Evolutionary conservation across 2,329 filamentous ascomycete species (phyloP).

Genomic region (Penicillium expansum): DNA sequence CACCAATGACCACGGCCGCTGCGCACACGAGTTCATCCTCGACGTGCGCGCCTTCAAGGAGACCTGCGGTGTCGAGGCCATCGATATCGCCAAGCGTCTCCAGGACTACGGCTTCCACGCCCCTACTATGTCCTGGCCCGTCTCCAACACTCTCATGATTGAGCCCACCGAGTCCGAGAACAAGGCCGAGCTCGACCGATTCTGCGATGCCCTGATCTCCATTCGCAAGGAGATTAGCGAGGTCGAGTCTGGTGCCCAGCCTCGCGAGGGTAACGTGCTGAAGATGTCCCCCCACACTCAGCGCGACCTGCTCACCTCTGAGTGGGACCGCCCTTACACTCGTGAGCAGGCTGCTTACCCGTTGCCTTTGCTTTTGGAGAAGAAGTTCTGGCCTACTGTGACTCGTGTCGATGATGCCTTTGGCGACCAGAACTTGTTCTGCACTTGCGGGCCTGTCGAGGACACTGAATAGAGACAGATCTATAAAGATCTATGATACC

Average conservation of each 20-base stretch:
- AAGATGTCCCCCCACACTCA: slow-evolving; percentile 87
- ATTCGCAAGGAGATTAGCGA: slow-evolving; percentile 83
- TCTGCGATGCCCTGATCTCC: slow-evolving; percentile 82
- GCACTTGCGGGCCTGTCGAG: slow-evolving; percentile 85
- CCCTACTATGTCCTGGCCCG: slow-evolving; percentile 95
- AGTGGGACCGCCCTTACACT: slow-evolving; percentile 81
- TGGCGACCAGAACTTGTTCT: slow-evolving; percentile 90
- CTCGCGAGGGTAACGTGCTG: slow-evolving; percentile 75
- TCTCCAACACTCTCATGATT: slow-evolving; percentile 95
- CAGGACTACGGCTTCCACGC: slow-evolving; percentile 98
- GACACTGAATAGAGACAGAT: slow-evolving; percentile 39
- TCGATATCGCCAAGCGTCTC: slow-evolving; percentile 92
- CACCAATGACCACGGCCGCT: slow-evolving; percentile 82
- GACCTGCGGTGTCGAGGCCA: slow-evolving; percentile 78
- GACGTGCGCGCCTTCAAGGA: slow-evolving; percentile 84
- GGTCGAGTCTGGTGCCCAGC: slow-evolving; percentile 74
- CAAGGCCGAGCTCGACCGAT: slow-evolving; percentile 88
- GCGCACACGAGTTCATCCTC: slow-evolving; percentile 96
- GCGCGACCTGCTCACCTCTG: slow-evolving; percentile 69
- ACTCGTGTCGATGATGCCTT: slow-evolving; percentile 87
- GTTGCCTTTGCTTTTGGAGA: slow-evolving; percentile 75
- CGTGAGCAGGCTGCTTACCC: slow-evolving; percentile 86
- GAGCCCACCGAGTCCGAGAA: slow-evolving; percentile 94
- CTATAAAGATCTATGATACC: slow-evolving; percentile 34
- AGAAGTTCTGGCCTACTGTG: slow-evolving; percentile 96